These are phyloP conservation scores for Ceratonia siliqua DNA, from an alignment of 306 rosid species.

Conservation along the genomic window DNA sequence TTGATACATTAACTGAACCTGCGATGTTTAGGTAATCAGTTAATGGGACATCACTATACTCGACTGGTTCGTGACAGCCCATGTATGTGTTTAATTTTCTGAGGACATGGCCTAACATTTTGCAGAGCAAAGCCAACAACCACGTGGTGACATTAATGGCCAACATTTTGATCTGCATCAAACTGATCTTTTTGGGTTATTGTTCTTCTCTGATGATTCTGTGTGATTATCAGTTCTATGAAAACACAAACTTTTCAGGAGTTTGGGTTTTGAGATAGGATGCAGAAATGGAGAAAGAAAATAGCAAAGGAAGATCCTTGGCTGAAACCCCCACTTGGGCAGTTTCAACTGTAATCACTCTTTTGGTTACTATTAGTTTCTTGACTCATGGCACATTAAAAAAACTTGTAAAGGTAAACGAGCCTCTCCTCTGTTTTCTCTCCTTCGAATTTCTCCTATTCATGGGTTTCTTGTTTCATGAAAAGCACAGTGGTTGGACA, in stretches of 20 bases:
- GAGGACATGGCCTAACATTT: constrained; percentile 26
- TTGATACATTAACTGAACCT: constrained; percentile 25
- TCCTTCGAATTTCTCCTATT: constrained; percentile 25
- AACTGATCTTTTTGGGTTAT: constrained; percentile 4
- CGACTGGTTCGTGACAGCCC: constrained; percentile 36
- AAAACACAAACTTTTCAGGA: constrained; percentile 24
- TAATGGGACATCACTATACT: constrained; percentile 47
- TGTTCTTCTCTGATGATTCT: not conserved
- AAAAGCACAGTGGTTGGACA: constrained; percentile 64
- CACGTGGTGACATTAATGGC: constrained; percentile 36
- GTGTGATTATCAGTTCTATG: not conserved
- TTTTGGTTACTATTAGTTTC: constrained; percentile 67
- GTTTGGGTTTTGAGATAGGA: constrained; percentile 21
- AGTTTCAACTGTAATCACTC: constrained; percentile 72
- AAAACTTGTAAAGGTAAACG: constrained; percentile 54
- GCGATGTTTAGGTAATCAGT: constrained; percentile 31
- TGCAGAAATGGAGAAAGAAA: constrained; percentile 46
- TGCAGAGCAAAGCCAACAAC: constrained; percentile 44
- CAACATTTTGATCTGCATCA: constrained; percentile 27
- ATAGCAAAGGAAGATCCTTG: constrained; percentile 66
- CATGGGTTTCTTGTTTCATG: not conserved
- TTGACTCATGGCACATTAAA: constrained; percentile 53
- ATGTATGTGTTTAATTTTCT: constrained; percentile 47
- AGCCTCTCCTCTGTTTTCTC: not conserved
- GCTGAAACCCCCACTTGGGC: constrained; percentile 85